phyloP scores from a whole-genome alignment of 2,329 filamentous ascomycete genomes.

The Alternaria angustiovoidea region DNA sequence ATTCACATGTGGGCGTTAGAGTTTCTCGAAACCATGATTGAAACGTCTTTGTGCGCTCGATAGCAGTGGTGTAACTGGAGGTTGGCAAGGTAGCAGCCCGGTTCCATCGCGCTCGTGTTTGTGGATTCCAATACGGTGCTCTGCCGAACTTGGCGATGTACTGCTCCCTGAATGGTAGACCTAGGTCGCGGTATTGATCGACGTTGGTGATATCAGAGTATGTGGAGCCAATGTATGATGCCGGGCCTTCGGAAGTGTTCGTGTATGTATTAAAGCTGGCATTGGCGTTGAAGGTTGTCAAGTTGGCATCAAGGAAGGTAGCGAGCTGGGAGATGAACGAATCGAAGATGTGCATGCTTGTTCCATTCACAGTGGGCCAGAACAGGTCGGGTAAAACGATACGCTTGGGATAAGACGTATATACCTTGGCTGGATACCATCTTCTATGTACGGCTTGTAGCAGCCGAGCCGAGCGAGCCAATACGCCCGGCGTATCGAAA shows the following conservation, averaged over 20 bases:
- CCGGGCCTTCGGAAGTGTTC: conserved; percentile 12
- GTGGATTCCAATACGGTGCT: conserved; percentile 21
- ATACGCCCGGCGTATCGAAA: conserved; percentile 23
- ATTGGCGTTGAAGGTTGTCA: conserved; percentile 11
- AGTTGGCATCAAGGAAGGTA: conserved; percentile 15
- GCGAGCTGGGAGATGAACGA: conserved; percentile 16
- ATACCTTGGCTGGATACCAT: conserved; percentile 13
- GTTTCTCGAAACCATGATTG: conserved; percentile 13
- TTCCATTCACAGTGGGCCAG: conserved; percentile 19
- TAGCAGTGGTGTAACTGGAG: conserved; percentile 13
- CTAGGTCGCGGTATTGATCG: conserved; percentile 19
- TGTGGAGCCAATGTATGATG: conserved; percentile 17
- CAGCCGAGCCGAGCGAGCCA: conserved; percentile 21
- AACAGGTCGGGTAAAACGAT: conserved; percentile 18
- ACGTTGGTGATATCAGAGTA: conserved; percentile 24
- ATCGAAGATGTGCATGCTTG: conserved; percentile 18
- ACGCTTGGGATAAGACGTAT: conserved; percentile 15
- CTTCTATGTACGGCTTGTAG: conserved; percentile 18
- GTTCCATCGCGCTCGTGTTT: conserved; percentile 15
- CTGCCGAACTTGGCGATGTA: conserved; percentile 18
- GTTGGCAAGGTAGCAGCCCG: conserved; percentile 10
- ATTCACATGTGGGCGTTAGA: conserved; percentile 18
- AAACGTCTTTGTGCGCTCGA: conserved; percentile 7
- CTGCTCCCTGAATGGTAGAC: conserved; percentile 12
- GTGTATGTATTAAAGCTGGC: conserved; percentile 20